These are phyloP conservation scores for Pelargonium myrrhifolium DNA, from an alignment of 441 rosid genomes.

Conservation along the genomic window DNA sequence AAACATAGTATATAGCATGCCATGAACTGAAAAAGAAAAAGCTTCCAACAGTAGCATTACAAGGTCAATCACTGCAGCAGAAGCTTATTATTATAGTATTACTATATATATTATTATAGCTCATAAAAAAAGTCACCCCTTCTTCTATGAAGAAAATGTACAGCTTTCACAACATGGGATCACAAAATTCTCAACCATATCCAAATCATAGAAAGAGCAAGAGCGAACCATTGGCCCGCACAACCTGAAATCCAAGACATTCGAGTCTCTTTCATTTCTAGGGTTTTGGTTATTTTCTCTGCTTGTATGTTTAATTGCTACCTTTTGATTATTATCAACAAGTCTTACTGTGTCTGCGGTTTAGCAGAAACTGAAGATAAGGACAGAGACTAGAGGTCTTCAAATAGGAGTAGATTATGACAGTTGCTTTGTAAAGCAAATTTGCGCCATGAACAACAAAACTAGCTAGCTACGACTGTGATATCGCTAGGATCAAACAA, in stretches of 20 bases:
- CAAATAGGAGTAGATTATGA: not conserved
- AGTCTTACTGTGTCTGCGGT: slow-evolving; percentile 10
- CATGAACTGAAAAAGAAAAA: not conserved
- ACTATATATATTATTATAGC: not conserved
- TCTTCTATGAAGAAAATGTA: not conserved
- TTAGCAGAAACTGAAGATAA: not conserved
- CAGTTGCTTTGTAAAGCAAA: not conserved
- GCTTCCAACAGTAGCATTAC: not conserved
- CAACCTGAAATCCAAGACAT: slow-evolving; percentile 19
- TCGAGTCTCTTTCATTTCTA: slow-evolving; percentile 31
- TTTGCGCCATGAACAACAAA: not conserved
- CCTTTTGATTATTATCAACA: slow-evolving; percentile 18
- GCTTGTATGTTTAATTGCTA: slow-evolving; percentile 14
- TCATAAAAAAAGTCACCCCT: not conserved
- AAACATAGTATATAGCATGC: not conserved
- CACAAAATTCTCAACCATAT: not conserved
- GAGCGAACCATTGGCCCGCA: slow-evolving; percentile 8
- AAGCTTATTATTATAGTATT: not conserved
- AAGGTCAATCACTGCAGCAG: slow-evolving; percentile 1
- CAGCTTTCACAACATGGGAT: not conserved
- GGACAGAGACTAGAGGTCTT: too few relatives aligned
- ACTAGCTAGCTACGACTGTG: not conserved
- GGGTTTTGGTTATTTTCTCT: slow-evolving; percentile 37
- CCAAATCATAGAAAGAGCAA: slow-evolving; percentile 12
- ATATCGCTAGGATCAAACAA: not conserved